phyloP scores from a whole-genome alignment of 1,284 basidiomycete genomes.

The Entoloma clypeatum region DNA sequence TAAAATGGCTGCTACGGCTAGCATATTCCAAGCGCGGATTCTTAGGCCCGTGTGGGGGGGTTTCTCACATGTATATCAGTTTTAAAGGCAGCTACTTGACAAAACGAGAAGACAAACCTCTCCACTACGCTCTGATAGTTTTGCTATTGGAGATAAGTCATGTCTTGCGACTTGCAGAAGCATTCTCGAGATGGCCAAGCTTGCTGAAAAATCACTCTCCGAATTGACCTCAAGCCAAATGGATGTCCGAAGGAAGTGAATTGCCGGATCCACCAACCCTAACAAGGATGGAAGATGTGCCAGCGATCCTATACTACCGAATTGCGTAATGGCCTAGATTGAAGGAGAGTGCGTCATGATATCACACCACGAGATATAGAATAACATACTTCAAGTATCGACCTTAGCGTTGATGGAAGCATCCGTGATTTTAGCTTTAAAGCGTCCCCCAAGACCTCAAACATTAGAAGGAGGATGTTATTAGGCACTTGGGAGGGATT shows the following conservation, averaged over 20 bases:
- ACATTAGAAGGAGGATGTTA: constrained; percentile 43
- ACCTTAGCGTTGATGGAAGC: constrained; percentile 43
- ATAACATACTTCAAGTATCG: constrained; percentile 47
- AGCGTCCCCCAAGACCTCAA: constrained; percentile 55
- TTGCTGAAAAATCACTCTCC: constrained; percentile 50
- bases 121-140: constrained; percentile 28
- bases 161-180: constrained; percentile 44
- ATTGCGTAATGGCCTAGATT: constrained; percentile 32
- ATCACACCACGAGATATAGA: neutral
- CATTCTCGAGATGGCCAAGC: constrained; percentile 49
- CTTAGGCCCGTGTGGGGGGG: constrained; percentile 32
- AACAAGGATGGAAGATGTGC: constrained; percentile 26
- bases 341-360: neutral
- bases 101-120: constrained; percentile 26
- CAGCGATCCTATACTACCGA: constrained; percentile 19
- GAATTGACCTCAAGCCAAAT: constrained; percentile 39
- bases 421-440: constrained; percentile 51
- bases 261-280: constrained; percentile 45
- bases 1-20: constrained; percentile 50
- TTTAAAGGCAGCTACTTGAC: neutral
- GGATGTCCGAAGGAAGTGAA: constrained; percentile 51
- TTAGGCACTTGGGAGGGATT: constrained; percentile 32
- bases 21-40: constrained; percentile 61
- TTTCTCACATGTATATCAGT: constrained; percentile 31
- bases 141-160: constrained; percentile 32